Base-by-base conservation (phyloP, 1,284 basidiomycete genomes). In the Heterobasidion parviporum region DNA sequence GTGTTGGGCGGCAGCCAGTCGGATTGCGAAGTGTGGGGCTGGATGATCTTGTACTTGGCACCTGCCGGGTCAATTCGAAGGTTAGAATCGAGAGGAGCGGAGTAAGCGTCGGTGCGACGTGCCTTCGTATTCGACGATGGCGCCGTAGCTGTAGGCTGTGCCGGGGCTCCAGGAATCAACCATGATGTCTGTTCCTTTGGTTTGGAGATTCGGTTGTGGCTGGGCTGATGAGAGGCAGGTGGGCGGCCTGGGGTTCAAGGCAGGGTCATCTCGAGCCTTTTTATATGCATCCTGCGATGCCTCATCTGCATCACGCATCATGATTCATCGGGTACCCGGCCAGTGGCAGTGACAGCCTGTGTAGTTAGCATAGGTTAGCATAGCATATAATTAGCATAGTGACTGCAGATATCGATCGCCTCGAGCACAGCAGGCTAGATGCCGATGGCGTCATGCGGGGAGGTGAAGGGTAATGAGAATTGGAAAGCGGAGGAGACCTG, bases 1-100 rank as follows among this genome's bases (percentile, higher is more conserved):
- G 80, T 81, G 15, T 68, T 60, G 8, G 72, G 64, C 1, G 87
- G 87, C 34, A 79, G 68, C 87, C 87, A 89, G 60, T 86, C 84
- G 36, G 72, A 56, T 82, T 87, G 61, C 53, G 86, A 87, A 50
- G 67, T 70, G 68, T 90, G 87, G 12, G 83, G 71, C 65, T 88
- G 85, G 61, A 88, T 80, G 69, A 83, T 83, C 68, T 80, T 83
- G 73, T 88, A 90, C 53, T 68, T 70, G 60, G 70, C 66, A 34
- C 79, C 85, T 89, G 60, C 15, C 26, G 26, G 26, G 4, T 26
- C 5, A 26, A 26, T 26, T 26, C 26, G 26, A 26, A 5, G 26
- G 6, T 26, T 26, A 26, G 26, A 26, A 26, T 26, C 26, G 26
- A 26, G 26, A 26, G 26, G 26, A 1, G 26, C 26, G 26, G 45